Conservation (phyloP, 768 basidiomycete genomes). For the Lactarius hatsudake region DNA sequence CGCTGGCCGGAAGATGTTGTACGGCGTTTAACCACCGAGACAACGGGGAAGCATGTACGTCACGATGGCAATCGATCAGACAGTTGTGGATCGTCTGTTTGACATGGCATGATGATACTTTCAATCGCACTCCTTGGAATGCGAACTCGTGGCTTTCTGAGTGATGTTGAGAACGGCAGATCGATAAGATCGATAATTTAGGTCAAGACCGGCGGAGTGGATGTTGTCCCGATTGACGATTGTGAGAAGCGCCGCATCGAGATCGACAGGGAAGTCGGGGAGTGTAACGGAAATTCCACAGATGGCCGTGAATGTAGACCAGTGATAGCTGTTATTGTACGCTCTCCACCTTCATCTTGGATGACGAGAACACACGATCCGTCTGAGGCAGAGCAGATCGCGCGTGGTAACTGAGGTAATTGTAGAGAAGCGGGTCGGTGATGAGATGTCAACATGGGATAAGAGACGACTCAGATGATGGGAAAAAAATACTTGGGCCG, state of each 20-base stretch:
- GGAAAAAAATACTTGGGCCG: constrained; percentile 45
- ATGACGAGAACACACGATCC: constrained; percentile 50
- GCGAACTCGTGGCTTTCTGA: too few species aligned
- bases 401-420: constrained; percentile 37
- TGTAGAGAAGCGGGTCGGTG: constrained; percentile 46
- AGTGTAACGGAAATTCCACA: constrained; percentile 42
- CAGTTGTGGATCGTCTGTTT: too few species aligned
- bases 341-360: constrained; percentile 23
- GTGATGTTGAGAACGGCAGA: too few species aligned
- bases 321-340: constrained; percentile 47
- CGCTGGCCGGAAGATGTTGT: too few species aligned
- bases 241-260: constrained; percentile 31
- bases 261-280: constrained; percentile 27
- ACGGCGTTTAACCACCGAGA: too few species aligned
- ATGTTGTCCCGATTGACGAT: constrained; percentile 42
- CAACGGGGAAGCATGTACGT: too few species aligned
- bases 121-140: too few species aligned
- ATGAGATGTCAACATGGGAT: not conserved
- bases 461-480: too few species aligned
- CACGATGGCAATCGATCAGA: too few species aligned
- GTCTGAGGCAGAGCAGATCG: constrained; percentile 49
- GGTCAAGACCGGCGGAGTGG: constrained; percentile 36
- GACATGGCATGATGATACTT: too few species aligned
- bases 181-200: too few species aligned
- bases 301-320: constrained; percentile 53